Conservation (phyloP, 2,329 filamentous ascomycete species). For the Xylariaceae sp. region DNA sequence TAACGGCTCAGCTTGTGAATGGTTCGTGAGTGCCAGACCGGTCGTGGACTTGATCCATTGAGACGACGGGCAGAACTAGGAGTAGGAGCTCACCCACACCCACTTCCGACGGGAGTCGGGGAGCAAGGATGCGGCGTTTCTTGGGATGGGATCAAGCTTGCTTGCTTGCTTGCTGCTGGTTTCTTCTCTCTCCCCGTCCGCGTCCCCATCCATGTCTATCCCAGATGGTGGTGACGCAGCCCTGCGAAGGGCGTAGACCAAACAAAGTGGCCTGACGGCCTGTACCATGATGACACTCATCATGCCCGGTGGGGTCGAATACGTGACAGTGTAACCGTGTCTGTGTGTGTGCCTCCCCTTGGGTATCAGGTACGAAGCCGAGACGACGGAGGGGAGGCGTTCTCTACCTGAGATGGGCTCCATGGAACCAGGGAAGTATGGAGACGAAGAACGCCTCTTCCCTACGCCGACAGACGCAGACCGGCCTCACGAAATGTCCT, state of each 20-base stretch:
- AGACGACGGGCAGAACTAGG: neutral
- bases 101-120: conserved; percentile 12
- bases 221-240: conserved; percentile 3
- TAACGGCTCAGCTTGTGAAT: conserved; percentile 14
- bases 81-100: conserved; percentile 1
- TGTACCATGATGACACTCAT: conserved; percentile 6
- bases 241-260: conserved; percentile 11
- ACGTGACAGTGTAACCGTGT: conserved; percentile 7
- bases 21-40: conserved; percentile 3
- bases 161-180: neutral
- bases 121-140: conserved; percentile 11
- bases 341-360: neutral
- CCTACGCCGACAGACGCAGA: too few species aligned
- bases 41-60: conserved; percentile 8
- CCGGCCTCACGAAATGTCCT: too few species aligned
- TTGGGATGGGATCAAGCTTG: neutral
- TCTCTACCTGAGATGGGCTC: too few species aligned
- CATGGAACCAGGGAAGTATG: neutral
- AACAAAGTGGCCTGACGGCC: conserved; percentile 8
- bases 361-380: neutral
- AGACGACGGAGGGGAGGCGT: neutral
- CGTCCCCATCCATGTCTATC: neutral
- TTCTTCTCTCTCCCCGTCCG: neutral
- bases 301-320: conserved; percentile 7
- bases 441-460: too few species aligned